Evolutionary conservation across 2,329 filamentous ascomycete genomes (phyloP), one percentile per base, ranked within the genome.

Genomic region (Pleomassaria siparia): DNA sequence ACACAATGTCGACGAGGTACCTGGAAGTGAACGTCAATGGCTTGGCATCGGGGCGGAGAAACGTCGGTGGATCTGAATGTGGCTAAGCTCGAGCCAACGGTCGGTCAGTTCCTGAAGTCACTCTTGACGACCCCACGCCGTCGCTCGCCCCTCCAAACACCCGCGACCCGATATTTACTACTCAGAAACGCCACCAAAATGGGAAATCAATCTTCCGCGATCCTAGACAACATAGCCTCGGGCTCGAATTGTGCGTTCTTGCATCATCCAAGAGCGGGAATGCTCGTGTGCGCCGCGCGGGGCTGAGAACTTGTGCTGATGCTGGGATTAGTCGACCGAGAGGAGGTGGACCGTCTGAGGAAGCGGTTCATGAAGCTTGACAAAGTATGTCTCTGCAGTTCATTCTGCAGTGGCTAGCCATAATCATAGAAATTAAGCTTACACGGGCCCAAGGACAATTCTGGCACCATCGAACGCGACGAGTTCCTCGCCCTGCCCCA

Each of bases 331-430:
- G 92, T 99, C 79, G 89, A 99, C 78, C 87, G 89, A 72, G 94
- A 99, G 66, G 94, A 99, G 74, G 91, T 99, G 51, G 94, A 97
- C 71, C 84, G 94, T 66, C 80, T 99, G 70, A 84, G 91, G 67
- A 99, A 99, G 79, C 84, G 92, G 53, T 99, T 99, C 70, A 97
- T 97, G 92, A 99, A 99, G 77, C 80, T 99, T 51, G 94, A 99
- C 75, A 97, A 96, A 83, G 92, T 94, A 75, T 59, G 76, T 58
- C n/a, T 46, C 36, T 15, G n/a, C 15, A 32, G 7, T 9, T 7
- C 4, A 15, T 13, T 4, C 7, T 13, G 18, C n/a, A 22, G 11
- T 13, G 35, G 13, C 11, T 22, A 22, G 9, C 40, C 3, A 21
- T 18, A 37, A 16, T 11, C 30, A 7, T 41, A 16, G 37, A 22